Evolutionary conservation across 2,329 filamentous ascomycete species (phyloP), one percentile per base, ranked within the genome.

Genomic region (Exophiala xenobiotica): DNA sequence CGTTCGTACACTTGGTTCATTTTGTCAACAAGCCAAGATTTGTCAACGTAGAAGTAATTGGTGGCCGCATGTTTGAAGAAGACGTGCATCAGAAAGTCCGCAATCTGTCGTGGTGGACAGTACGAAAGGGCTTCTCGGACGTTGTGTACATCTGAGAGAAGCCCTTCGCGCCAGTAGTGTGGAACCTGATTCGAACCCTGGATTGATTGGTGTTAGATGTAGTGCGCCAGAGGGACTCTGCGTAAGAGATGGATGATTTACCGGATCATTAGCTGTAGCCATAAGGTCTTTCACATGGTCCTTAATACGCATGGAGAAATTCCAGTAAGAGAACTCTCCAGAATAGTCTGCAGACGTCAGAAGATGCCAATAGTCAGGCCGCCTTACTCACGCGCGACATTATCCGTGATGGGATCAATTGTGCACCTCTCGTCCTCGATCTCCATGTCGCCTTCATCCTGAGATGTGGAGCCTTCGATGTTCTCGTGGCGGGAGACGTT

Each of bases 41-140:
- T 67, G 56, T 73, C 70, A 2, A 74, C 66, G 42, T 71, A 74
- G 44, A 70, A 74, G 50, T 73, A 73, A 42, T 72, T 70, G 6
- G 69, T 73, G 41, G 69, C 65, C 9, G 70, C 70, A 57, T 72
- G 70, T 48, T 71, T 73, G 59, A 72, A 73, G 54, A 73, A 73
- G 20, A 69, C 68, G 33, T 72, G 68, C 12, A 71, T 64, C 14
- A 74, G 61, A 40, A 73, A 74, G 20, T 72, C 66, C 14, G 71
- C 68, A 8, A 74, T 69, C 54, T 70, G 72, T n/a, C 68, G 69
- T 4, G 70, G 71, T 4, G 71, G 71, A 14, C 73, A 63, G 57
- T 68, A 70, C 2, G 69, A 67, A 27, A 70, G 65, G 5, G 69
- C 67, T 18, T 66, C 63, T 4, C 66, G 67, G 12, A 73, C 65